Base-by-base conservation (phyloP, 2,329 filamentous ascomycete species). In the Stachybotrys echinatus region DNA sequence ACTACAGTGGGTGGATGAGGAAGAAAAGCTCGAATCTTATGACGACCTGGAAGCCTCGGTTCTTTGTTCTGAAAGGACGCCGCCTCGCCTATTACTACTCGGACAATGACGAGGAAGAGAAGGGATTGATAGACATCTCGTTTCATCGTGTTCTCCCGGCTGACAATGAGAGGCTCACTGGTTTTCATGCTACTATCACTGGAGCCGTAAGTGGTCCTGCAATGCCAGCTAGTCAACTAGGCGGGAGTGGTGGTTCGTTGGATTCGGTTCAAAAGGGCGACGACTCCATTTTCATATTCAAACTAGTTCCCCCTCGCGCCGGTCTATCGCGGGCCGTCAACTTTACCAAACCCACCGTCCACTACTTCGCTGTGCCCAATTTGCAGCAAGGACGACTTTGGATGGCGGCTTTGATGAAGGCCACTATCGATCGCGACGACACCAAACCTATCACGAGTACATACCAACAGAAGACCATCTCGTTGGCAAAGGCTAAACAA, bases 341-440 rank as follows among this genome's bases (percentile, higher is more conserved):
- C 64, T 99, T 99, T 65, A 99, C 94, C 2, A 96, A 96, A 67
- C 94, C 94, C 5, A 94, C 91, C 8, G 89, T 96, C 38, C 94
- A 99, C 67, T 97, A 96, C 68, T 99, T 99, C 67, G 94, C 95
- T 5, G 91, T 96, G 20, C 92, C 95, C 48, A 96, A 88, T 60
- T 74, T 96, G 51, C 84, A 89, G 60, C 84, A 94, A 63, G 94
- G 94, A 17, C 84, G 94, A 12, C 74, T 95, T 39, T 99, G 94
- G 94, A 99, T 99, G 94, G 94, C 91, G 5, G 94, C 94, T 6
- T 74, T 99, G 47, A 95, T 99, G 89, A 99, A 99, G 72, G 94
- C 94, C 12, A 99, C 94, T 2, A 99, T 99, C 60, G 92, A 97
- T 64, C 87, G 92, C 53, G 94, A 99, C 59, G 84, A 87, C 61